Percentiles rank a stretch among this genome's conserved stretches.
Conservation (phyloP, 139 green algal species). For the Gonium pectorale region DNA sequence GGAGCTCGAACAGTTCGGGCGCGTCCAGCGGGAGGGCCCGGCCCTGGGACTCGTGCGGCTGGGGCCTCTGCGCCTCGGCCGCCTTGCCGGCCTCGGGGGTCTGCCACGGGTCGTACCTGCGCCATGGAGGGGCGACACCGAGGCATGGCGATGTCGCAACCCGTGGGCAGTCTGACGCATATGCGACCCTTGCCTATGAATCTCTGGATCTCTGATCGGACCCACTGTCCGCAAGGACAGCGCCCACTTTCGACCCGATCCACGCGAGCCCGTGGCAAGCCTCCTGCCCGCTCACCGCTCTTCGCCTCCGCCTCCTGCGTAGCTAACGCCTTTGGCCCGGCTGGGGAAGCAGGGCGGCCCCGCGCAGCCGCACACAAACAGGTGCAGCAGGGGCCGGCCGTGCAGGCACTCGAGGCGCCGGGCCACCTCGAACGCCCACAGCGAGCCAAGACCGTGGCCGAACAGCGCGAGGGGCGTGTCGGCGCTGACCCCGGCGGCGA, state of each 20-base stretch:
- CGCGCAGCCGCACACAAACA: constrained; percentile 21
- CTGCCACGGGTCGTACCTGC: constrained; percentile 3
- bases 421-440: constrained; percentile 35
- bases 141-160: too few species aligned
- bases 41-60: background rate
- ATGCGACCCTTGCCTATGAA: too few species aligned
- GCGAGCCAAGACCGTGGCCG: constrained; percentile 5
- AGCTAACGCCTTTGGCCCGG: too few species aligned
- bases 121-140: background rate
- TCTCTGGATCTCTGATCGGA: too few species aligned
- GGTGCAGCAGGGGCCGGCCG: constrained; percentile 8
- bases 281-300: too few species aligned
- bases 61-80: background rate
- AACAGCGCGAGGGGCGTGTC: constrained; percentile 31
- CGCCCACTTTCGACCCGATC: too few species aligned
- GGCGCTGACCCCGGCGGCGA: background rate
- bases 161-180: too few species aligned
- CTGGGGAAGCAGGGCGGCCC: background rate
- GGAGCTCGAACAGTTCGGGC: constrained; percentile 19
- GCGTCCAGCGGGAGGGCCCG: background rate
- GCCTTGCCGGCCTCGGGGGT: background rate
- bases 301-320: too few species aligned
- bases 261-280: too few species aligned
- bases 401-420: constrained; percentile 20
- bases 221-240: too few species aligned